Base-by-base conservation (phyloP, 805 yeast species). In the Lachancea dasiensis region DNA sequence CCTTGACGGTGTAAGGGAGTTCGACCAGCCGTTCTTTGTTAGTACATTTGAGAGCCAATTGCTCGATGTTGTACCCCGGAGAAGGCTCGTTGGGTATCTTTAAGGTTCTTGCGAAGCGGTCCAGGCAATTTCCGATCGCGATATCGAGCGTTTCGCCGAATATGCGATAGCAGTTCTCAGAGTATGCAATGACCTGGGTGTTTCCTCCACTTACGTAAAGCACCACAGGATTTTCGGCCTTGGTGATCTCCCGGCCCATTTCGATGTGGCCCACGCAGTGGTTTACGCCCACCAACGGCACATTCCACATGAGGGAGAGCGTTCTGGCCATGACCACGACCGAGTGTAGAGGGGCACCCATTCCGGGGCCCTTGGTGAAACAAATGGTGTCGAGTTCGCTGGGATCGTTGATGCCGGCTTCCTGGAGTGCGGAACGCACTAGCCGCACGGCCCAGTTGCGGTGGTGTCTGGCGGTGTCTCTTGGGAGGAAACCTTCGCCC, bases 71-170 rank as follows among this genome's bases (percentile, higher is more conserved):
- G 63, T 86, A 92, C 2, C 99, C 99, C 0, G 99, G 99, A 10
- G 92, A 85, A 2, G 99, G 99, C 34, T 80, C 84, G 59, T 92
- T 92, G 1, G 97, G 75, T 33, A 92, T 92, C 54, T 72, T 77
- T 43, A 92, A 67, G 1, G 94, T 84, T 38, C 99, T 70, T 0
- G 99, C 98, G 71, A 92, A 92, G 49, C 99, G 63, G 58, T 92
- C 99, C 34, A 92, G 65, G 63, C 98, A 92, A 60, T 92, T 92
- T 1, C 99, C 99, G 40, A 92, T 86, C 15, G 99, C 98, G 25
- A 92, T 92, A 56, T 92, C 99, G 40, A 92, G 66, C 0, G 99
- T 92, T 59, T 92, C 99, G n/a, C 99, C 99, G 61, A 92, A 92
- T n/a, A 92, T 92, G 48, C 98, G 73, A 63, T 92, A 92, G 50